Conservation (phyloP, 2,329 filamentous ascomycete species). For the Penicillium sp. region DNA sequence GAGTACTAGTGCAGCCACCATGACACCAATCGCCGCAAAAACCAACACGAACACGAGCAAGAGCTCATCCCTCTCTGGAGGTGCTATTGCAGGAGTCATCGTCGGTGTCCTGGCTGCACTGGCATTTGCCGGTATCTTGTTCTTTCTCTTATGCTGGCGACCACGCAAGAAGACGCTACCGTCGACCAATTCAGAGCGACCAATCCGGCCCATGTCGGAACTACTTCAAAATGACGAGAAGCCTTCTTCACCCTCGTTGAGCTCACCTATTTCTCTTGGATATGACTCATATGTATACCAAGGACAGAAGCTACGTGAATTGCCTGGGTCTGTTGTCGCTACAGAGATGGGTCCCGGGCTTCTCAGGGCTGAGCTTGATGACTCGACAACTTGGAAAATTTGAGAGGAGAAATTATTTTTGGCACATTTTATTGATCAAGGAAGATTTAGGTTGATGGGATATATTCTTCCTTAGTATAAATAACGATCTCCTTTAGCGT, state of each 20-base stretch:
- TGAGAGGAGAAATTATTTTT: neutral
- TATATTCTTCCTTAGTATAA: neutral
- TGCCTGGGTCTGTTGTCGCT: conserved; percentile 1
- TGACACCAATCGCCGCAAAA: neutral
- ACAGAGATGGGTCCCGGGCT: conserved; percentile 1
- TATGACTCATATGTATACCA: neutral
- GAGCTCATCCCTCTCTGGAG: conserved; percentile 7
- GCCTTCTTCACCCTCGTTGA: neutral
- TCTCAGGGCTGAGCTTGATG: conserved; percentile 2
- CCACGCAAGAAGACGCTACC: neutral
- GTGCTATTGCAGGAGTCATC: conserved; percentile 11
- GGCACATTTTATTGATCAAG: neutral
- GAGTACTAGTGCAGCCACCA: neutral
- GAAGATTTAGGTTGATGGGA: neutral
- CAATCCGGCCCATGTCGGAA: neutral
- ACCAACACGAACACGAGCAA: neutral
- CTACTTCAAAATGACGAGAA: neutral
- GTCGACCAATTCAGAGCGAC: neutral
- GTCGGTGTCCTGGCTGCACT: conserved; percentile 6
- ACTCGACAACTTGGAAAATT: conserved; percentile 3
- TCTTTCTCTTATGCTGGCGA: conserved; percentile 9
- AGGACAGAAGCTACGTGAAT: conserved; percentile 2
- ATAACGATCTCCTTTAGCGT: neutral
- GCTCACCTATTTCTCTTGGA: neutral
- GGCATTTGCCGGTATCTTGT: conserved; percentile 1